A percentile compares a stretch with the other conserved stretches of the same genome.
Conservation (phyloP, 108 stramenopile genomes). For the Hondaea fermentalgiana region DNA sequence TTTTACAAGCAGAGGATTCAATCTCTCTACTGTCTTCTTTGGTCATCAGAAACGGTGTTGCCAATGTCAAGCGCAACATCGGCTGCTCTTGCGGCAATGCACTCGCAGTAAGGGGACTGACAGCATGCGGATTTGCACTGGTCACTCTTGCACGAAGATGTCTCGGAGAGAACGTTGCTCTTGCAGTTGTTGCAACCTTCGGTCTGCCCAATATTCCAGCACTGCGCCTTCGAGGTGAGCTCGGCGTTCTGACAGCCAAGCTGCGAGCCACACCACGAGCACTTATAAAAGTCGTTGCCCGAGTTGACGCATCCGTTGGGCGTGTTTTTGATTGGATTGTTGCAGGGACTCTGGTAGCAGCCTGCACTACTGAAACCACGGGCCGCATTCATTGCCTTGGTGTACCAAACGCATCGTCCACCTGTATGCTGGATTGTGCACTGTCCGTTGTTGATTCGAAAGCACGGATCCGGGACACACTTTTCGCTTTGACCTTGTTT, state of each 20-base stretch:
- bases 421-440: conserved; percentile 17
- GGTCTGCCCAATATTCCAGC: neutral
- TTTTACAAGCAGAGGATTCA: too few relatives aligned
- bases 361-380: neutral
- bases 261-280: neutral
- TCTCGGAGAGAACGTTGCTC: neutral
- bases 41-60: neutral
- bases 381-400: neutral
- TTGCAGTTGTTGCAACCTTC: neutral
- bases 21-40: too few relatives aligned
- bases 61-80: neutral
- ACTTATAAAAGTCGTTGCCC: neutral
- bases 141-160: neutral
- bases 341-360: conserved; percentile 8
- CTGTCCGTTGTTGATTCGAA: neutral
- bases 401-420: conserved; percentile 8
- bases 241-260: conserved; percentile 1
- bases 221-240: neutral
- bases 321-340: neutral
- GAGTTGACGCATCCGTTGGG: neutral
- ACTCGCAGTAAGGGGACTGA: neutral
- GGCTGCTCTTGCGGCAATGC: neutral
- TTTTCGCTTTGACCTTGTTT: neutral
- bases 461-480: neutral
- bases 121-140: neutral